phyloP scores from a whole-genome alignment of 163 green algal genomes.

The Volvox carteri region DNA sequence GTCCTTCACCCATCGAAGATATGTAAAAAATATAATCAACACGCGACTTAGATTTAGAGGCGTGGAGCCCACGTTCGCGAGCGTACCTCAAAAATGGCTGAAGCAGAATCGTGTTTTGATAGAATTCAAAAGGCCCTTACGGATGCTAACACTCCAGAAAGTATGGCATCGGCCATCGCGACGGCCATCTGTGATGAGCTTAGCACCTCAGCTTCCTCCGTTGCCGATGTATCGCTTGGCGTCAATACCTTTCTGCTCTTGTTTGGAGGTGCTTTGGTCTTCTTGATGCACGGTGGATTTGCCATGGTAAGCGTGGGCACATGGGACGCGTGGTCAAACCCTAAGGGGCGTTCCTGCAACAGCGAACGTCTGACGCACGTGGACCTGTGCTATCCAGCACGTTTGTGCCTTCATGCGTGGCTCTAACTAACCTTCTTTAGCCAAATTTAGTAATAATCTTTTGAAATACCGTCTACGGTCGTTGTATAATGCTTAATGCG shows the following conservation, averaged over 20 bases:
- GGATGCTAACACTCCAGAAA: neutral
- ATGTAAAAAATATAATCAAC: no score
- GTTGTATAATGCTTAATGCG: neutral
- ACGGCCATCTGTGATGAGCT: neutral
- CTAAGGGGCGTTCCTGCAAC: neutral
- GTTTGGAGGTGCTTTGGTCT: slow-evolving; percentile 75
- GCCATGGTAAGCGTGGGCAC: slow-evolving; percentile 62
- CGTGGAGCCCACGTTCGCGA: neutral
- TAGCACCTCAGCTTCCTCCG: neutral
- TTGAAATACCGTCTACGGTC: neutral
- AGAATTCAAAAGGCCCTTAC: neutral
- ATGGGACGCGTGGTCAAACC: neutral
- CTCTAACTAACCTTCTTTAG: neutral
- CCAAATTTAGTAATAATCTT: neutral
- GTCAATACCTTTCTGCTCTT: slow-evolving; percentile 75
- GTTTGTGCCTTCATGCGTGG: neutral
- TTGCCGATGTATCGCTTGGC: slow-evolving; percentile 31
- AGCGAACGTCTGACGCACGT: neutral
- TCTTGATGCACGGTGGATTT: slow-evolving; percentile 82
- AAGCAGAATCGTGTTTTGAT: neutral
- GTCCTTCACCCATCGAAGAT: no score
- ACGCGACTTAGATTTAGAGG: neutral
- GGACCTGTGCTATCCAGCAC: neutral
- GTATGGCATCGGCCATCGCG: neutral
- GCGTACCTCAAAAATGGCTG: neutral